Evolutionary conservation across 140 eudicot species (phyloP).

Genomic region (Senecio squalidus): DNA sequence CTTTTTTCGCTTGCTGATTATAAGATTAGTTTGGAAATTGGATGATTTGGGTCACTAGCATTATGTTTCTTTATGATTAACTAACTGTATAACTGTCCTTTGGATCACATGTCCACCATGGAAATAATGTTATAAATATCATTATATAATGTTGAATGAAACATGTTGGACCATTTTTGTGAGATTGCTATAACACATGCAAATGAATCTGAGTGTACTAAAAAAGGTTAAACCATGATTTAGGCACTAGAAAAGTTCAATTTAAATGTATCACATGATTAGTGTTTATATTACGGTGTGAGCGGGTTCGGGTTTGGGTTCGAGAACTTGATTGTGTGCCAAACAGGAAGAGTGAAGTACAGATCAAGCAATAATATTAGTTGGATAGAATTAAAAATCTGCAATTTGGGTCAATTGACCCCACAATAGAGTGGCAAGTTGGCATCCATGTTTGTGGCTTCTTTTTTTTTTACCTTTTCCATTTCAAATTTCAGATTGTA

Average conservation of each 20-base stretch:
- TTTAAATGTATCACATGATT: neutral
- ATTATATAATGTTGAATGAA: neutral
- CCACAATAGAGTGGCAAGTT: too few relatives aligned
- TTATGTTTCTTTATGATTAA: neutral
- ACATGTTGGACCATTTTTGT: neutral
- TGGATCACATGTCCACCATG: conserved; percentile 17
- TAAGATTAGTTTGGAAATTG: neutral
- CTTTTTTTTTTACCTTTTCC: too few relatives aligned
- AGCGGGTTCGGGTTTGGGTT: too few relatives aligned
- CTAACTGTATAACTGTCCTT: neutral
- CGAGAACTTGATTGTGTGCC: too few relatives aligned
- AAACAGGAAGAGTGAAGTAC: too few relatives aligned
- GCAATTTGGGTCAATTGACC: too few relatives aligned
- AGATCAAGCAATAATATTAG: too few relatives aligned
- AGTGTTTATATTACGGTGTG: neutral
- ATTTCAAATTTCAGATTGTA: too few relatives aligned
- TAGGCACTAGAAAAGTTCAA: neutral
- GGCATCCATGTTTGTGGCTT: too few relatives aligned
- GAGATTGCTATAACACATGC: neutral
- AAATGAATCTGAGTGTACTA: neutral
- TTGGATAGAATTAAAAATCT: too few relatives aligned
- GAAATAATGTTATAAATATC: too few relatives aligned
- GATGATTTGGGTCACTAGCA: conserved; percentile 4
- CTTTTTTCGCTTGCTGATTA: too few relatives aligned
- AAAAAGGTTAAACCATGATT: neutral